Conservation (phyloP, 768 basidiomycete genomes). For the Mrakia frigida region DNA sequence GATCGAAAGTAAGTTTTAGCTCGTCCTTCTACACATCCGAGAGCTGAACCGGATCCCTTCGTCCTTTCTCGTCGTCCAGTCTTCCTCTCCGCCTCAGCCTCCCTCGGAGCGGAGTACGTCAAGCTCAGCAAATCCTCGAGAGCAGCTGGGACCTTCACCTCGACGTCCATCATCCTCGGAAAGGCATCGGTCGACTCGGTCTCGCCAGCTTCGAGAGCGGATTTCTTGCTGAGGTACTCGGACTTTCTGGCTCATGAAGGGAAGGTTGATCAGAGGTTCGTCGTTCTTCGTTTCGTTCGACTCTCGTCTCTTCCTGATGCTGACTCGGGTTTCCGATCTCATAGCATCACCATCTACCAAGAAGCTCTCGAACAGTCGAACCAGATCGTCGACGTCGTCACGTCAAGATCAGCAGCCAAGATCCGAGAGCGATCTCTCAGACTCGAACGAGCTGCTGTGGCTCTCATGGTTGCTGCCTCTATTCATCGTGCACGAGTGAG, state of each 20-base stretch:
- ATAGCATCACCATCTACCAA: slow-evolving; percentile 39
- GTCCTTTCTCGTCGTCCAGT: background rate
- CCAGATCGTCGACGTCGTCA: slow-evolving; percentile 30
- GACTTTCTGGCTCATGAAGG: slow-evolving; percentile 61
- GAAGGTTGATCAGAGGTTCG: slow-evolving; percentile 58
- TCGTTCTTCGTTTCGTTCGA: background rate
- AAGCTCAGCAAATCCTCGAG: slow-evolving; percentile 67
- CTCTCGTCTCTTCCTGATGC: slow-evolving; percentile 40
- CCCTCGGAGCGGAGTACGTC: slow-evolving; percentile 73
- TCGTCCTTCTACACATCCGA: background rate
- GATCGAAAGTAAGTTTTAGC: slow-evolving; percentile 50
- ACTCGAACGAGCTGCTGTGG: slow-evolving; percentile 23
- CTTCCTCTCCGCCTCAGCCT: slow-evolving; percentile 52
- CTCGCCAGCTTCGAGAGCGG: slow-evolving; percentile 53
- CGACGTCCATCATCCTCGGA: slow-evolving; percentile 41
- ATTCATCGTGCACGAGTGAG: slow-evolving; percentile 23
- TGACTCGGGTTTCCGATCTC: slow-evolving; percentile 34
- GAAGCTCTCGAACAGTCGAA: slow-evolving; percentile 24
- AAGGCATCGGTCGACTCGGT: slow-evolving; percentile 43
- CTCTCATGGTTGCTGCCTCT: slow-evolving; percentile 22
- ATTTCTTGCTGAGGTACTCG: slow-evolving; percentile 62
- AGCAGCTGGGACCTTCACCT: slow-evolving; percentile 62
- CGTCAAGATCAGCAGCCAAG: background rate
- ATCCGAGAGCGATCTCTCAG: slow-evolving; percentile 2
- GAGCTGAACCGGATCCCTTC: background rate